Evolutionary conservation across 352 stramenopile genomes (phyloP), one percentile per base, ranked within the genome.

Genomic region (Pythium folliculosum): DNA sequence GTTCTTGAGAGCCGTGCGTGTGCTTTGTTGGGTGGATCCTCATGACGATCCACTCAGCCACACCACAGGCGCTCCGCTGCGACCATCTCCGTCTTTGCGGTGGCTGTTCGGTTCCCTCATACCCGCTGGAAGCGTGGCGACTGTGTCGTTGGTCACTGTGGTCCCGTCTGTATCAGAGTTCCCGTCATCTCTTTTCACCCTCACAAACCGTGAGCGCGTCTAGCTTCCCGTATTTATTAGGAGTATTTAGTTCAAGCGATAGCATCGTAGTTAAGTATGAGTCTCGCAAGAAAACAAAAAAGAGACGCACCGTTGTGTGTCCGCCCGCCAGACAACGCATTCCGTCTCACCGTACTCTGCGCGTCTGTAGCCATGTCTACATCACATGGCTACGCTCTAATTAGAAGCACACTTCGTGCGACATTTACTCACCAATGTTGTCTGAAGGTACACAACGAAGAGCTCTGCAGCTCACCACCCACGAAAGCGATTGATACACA

Each of bases 11-110:
- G 30, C n/a, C 21, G 43, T 52, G 55, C 21, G 17, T 23, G 43
- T 52, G 55, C 48, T 32, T 19, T 17, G 14, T 25, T 32, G 5
- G 27, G 43, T 55, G 44, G 49, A 58, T 66, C 48, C 59, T 66
- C 59, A 66, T 66, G 27, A 66, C 48, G 59, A 66, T 58, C 57
- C 37, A 38, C 38, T 9, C 10, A 17, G 37, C 9, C 4, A 51
- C 54, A 22, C 5, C 27, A 4, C 23, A 21, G 54, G n/a, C 25
- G 22, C 37, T 23, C 12, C 35, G 54, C 54, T 51, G 35, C 14
- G 35, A 50, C 23, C 12, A 22, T 44, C 21, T 23, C 23, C 23
- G 49, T 10, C 13, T 3, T 22, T 23, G 43, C 3, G 37, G 37
- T 43, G 3, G 10, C 10, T 32, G 27, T 32, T 58, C 25, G 37